A percentile compares a stretch with the other conserved stretches of the same genome.
Conservation (phyloP, 2,329 filamentous ascomycete species). For the Cercospora sesami region DNA sequence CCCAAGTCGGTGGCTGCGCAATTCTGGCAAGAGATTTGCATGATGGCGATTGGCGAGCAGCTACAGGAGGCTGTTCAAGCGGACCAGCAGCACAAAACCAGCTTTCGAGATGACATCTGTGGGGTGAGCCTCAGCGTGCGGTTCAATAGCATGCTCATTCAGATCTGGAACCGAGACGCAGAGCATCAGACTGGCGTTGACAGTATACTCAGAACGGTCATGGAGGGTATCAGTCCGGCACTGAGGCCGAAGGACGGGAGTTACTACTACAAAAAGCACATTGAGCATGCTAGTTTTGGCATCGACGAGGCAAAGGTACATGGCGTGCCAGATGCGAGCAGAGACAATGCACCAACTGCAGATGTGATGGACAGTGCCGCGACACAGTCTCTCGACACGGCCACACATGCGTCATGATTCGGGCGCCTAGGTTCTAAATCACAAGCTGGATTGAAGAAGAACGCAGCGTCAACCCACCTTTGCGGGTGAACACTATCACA, state of each 20-base stretch:
- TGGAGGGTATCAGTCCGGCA: slow-evolving; percentile 71
- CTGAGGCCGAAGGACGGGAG: slow-evolving; percentile 65
- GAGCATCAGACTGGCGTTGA: slow-evolving; percentile 77
- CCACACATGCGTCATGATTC: neutral
- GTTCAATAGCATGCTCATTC: slow-evolving; percentile 85
- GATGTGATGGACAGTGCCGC: neutral
- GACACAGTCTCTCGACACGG: neutral
- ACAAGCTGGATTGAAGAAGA: neutral
- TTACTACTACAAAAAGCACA: slow-evolving; percentile 80
- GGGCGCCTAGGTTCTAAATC: neutral
- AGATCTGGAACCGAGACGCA: slow-evolving; percentile 89
- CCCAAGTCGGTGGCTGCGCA: slow-evolving; percentile 70
- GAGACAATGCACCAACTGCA: neutral
- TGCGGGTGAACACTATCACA: neutral
- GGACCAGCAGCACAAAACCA: slow-evolving; percentile 46
- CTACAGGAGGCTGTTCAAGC: slow-evolving; percentile 70
- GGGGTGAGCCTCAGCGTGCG: slow-evolving; percentile 84
- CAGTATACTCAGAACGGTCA: slow-evolving; percentile 68
- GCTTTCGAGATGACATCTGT: slow-evolving; percentile 75
- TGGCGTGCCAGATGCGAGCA: neutral
- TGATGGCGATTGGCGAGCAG: slow-evolving; percentile 80
- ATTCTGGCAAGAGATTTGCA: slow-evolving; percentile 78
- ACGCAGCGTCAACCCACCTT: neutral
- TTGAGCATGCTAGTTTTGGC: slow-evolving; percentile 73
- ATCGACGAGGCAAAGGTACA: slow-evolving; percentile 2